Evolutionary conservation across 345 rosid genomes (phyloP), one percentile per base, ranked within the genome.

Genomic region (Brassica nigra): DNA sequence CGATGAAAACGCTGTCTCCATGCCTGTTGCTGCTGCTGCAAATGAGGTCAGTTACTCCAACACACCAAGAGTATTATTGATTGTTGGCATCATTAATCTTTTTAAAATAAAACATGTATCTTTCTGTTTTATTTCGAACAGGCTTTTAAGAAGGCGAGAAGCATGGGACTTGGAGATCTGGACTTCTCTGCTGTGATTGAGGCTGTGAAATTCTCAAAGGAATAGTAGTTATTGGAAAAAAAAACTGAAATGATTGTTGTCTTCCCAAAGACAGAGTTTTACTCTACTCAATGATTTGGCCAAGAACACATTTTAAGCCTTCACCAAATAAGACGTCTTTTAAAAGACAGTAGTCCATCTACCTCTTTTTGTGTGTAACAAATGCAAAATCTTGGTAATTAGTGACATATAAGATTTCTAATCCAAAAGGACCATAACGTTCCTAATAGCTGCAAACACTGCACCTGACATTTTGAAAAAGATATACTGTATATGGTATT

Each of bases 21-120:
- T 92, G 98, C 99, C 97, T 27, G 89, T 92, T 27, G 98, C 97
- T 15, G 99, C 98, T 1, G 94, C 96, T 44, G 86, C 99, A 44
- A 91, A 92, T 78, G 99, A 95, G 96, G 99, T 91, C 8, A 61
- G 75, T 68, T 62, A 34, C 2, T 33, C 2, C 7, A 7, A 8
- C n/a, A 64, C 27, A 49, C 18, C 8, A 27, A 67, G 69, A 74
- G 14, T 58, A 28, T 16, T 54, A 6, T 16, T 54, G 18, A 75
- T 73, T 81, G 14, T 28, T 61, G 65, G 34, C 66, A n/a, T 8
- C 12, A 8, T 70, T 30, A 8, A 37, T 61, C 52, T 68, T 18
- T 4, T 44, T n/a, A 16, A 9, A 1, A 10, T n/a, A 42, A 69
- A 12, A 54, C 23, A 5, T 10, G n/a, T 28, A 12, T 57, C 29